These are phyloP conservation scores for Nyctanthes arbortristis DNA, from an alignment of 257 asterid genomes.

Conservation along the genomic window DNA sequence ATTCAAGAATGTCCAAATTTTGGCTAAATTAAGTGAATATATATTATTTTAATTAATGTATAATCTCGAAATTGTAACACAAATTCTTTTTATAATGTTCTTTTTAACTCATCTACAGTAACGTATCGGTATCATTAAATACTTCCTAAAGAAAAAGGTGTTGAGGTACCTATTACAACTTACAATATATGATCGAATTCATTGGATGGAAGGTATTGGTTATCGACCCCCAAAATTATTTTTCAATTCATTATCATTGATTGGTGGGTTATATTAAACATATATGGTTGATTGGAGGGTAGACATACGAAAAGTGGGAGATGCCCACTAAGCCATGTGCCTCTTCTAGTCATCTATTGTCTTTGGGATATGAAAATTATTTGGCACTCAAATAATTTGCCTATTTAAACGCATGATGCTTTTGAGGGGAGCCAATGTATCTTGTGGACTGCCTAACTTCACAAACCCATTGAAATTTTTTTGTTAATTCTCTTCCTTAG, in stretches of 20 bases:
- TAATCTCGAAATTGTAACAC: too few relatives aligned
- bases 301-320: constrained; percentile 16
- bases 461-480: background rate
- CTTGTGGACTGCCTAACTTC: too few relatives aligned
- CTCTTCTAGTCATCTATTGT: background rate
- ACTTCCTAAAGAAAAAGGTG: too few relatives aligned
- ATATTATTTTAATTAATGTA: too few relatives aligned
- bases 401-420: constrained; percentile 34
- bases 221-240: background rate
- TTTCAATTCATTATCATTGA: background rate
- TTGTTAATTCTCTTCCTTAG: background rate
- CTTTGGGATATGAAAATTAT: background rate
- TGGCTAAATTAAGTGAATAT: too few relatives aligned
- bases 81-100: too few relatives aligned
- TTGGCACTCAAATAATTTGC: constrained; percentile 12
- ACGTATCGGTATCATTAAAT: too few relatives aligned
- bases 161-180: too few relatives aligned
- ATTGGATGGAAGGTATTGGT: background rate
- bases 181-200: too few relatives aligned
- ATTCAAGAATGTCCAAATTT: too few relatives aligned
- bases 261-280: constrained; percentile 28
- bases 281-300: background rate
- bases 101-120: too few relatives aligned
- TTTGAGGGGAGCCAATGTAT: constrained; percentile 9
- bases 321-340: constrained; percentile 26